These are phyloP conservation scores for Hanseniaspora guilliermondii DNA, from an alignment of 805 yeast species.

Conservation along the genomic window DNA sequence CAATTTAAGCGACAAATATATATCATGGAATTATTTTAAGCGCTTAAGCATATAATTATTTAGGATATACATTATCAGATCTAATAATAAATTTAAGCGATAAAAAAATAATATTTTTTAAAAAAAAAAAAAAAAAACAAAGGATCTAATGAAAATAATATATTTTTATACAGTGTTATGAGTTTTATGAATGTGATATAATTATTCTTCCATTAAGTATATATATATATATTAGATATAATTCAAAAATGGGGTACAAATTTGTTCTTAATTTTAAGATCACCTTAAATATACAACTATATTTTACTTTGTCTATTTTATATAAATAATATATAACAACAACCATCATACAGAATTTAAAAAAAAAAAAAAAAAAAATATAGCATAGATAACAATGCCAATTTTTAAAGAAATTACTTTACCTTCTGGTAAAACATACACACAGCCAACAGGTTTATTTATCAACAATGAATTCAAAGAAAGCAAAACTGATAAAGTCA, in stretches of 20 bases:
- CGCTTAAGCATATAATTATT: too few relatives aligned
- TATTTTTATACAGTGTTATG: too few relatives aligned
- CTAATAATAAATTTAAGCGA: not conserved
- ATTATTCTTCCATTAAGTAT: too few relatives aligned
- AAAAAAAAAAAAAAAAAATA: not conserved
- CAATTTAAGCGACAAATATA: too few relatives aligned
- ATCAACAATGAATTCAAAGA: conserved; percentile 60
- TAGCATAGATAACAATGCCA: conserved; percentile 7
- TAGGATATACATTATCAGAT: too few relatives aligned
- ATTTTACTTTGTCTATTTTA: too few relatives aligned
- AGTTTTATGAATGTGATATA: too few relatives aligned
- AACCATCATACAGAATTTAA: not conserved
- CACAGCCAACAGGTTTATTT: conserved; percentile 67
- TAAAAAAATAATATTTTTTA: not conserved
- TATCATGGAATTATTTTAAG: too few relatives aligned
- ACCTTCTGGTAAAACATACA: conserved; percentile 56
- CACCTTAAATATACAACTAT: too few relatives aligned
- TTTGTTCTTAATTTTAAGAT: too few relatives aligned
- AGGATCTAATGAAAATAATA: too few relatives aligned
- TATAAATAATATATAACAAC: not conserved
- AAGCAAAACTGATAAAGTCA: conserved; percentile 37
- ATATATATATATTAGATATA: not conserved
- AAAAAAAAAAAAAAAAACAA: not conserved
- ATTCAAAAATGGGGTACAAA: too few relatives aligned
- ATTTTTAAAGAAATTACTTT: conserved; percentile 31